A percentile compares a stretch with the other conserved stretches of the same genome.
Evolutionary conservation across 495 filamentous ascomycete genomes (phyloP).

Genomic region (Tuber borchii): DNA sequence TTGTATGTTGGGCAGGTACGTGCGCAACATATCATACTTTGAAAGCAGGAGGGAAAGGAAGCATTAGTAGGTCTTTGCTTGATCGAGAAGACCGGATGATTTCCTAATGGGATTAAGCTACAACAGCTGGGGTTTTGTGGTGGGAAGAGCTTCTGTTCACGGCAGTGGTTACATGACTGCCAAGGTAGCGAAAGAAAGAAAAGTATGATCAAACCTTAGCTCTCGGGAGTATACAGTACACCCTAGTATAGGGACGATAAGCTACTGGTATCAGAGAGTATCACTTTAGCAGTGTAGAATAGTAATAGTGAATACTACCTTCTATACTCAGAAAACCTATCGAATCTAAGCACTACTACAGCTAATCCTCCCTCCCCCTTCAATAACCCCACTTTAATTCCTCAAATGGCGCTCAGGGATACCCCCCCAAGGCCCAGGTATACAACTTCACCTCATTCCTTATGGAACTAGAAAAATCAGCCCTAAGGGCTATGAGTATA

Average conservation of each 20-base stretch:
- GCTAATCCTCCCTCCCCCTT: neutral
- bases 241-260: neutral
- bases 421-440: neutral
- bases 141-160: neutral
- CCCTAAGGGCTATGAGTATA: neutral
- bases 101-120: neutral
- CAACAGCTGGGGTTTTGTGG: neutral
- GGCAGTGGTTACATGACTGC: neutral
- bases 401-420: neutral
- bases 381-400: neutral
- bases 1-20: neutral
- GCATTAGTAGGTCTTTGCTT: neutral
- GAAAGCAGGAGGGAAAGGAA: neutral
- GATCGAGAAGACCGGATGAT: neutral
- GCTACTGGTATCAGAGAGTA: neutral
- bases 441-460: neutral
- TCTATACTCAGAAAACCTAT: neutral
- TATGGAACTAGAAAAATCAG: neutral
- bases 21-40: neutral
- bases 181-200: neutral
- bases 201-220: neutral
- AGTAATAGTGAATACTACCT: neutral
- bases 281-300: neutral
- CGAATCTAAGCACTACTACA: too few relatives aligned
- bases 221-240: neutral